A percentile compares a stretch with the other conserved stretches of the same genome.
Conservation (phyloP, 495 filamentous ascomycete species). For the Evansstolkia leycettana region DNA sequence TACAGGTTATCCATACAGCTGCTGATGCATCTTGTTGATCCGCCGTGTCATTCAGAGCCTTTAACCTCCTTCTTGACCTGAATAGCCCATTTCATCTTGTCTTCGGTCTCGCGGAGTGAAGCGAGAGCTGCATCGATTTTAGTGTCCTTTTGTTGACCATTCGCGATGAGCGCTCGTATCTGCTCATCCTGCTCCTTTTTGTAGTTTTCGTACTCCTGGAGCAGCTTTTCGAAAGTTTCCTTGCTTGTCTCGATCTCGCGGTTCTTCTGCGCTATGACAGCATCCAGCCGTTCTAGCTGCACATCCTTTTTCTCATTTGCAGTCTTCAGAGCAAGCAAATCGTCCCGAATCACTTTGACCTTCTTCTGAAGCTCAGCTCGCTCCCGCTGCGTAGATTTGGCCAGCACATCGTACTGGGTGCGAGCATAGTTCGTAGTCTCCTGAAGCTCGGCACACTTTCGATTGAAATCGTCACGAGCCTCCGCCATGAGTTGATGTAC, state of each 20-base stretch:
- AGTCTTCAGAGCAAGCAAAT: conserved; percentile 22
- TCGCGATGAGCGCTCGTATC: conserved; percentile 41
- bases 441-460: conserved; percentile 49
- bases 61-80: conserved; percentile 44
- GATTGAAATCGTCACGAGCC: conserved; percentile 39
- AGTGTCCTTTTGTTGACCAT: conserved; percentile 38
- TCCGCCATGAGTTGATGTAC: conserved; percentile 49
- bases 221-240: conserved; percentile 47
- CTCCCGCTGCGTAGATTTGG: conserved; percentile 45
- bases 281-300: conserved; percentile 50
- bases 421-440: conserved; percentile 39
- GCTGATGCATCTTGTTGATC: not conserved
- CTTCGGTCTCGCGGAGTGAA: conserved; percentile 49
- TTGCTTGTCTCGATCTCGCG: conserved; percentile 47
- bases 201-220: conserved; percentile 45
- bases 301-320: conserved; percentile 30
- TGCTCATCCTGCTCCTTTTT: conserved; percentile 49
- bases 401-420: conserved; percentile 60
- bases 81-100: conserved; percentile 57
- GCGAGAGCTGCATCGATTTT: conserved; percentile 43
- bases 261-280: conserved; percentile 58
- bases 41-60: conserved; percentile 28
- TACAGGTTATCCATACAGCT: too few species aligned
- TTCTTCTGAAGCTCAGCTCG: conserved; percentile 31
- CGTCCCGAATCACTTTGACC: conserved; percentile 18